A percentile compares a stretch with the other conserved stretches of the same genome.
Conservation (phyloP, 2,329 filamentous ascomycete genomes). For the Fusarium multiceps region DNA sequence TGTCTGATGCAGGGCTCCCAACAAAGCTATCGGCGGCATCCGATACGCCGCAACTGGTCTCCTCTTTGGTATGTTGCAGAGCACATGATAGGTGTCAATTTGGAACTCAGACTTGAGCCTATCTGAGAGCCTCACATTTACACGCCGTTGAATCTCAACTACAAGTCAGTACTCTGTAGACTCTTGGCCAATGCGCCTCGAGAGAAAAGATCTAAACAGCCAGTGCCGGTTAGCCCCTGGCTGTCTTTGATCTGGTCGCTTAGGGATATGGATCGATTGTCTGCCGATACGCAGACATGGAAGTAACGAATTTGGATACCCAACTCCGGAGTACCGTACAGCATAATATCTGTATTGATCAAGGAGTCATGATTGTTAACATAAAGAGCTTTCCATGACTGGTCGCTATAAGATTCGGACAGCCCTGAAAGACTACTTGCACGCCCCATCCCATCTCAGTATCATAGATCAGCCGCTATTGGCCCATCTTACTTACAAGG, state of each 20-base stretch:
- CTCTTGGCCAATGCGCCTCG: background rate
- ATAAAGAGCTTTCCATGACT: background rate
- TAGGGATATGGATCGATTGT: conserved; percentile 1
- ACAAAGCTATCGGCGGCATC: conserved; percentile 22
- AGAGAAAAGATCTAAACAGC: conserved; percentile 1
- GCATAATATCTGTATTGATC: background rate
- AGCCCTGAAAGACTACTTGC: conserved; percentile 9
- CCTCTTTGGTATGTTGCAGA: background rate
- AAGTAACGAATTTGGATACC: conserved; percentile 3
- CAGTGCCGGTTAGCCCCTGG: conserved; percentile 7
- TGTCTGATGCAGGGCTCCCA: conserved; percentile 22
- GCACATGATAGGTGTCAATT: background rate
- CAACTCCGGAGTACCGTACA: background rate
- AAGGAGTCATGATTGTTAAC: background rate
- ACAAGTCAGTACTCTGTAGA: background rate
- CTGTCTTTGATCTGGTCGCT: conserved; percentile 17
- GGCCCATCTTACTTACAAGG: conserved; percentile 23
- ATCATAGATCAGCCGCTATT: conserved; percentile 5
- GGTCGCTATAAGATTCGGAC: conserved; percentile 11
- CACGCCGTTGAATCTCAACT: background rate
- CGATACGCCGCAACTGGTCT: conserved; percentile 1
- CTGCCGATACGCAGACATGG: background rate
- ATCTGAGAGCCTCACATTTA: background rate
- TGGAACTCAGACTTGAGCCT: background rate
- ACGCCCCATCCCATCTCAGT: conserved; percentile 19